A percentile compares a stretch with the other conserved stretches of the same genome.
These are phyloP conservation scores for Dothidotthia symphoricarpi DNA, from an alignment of 2,329 filamentous ascomycete species.

Conservation along the genomic window DNA sequence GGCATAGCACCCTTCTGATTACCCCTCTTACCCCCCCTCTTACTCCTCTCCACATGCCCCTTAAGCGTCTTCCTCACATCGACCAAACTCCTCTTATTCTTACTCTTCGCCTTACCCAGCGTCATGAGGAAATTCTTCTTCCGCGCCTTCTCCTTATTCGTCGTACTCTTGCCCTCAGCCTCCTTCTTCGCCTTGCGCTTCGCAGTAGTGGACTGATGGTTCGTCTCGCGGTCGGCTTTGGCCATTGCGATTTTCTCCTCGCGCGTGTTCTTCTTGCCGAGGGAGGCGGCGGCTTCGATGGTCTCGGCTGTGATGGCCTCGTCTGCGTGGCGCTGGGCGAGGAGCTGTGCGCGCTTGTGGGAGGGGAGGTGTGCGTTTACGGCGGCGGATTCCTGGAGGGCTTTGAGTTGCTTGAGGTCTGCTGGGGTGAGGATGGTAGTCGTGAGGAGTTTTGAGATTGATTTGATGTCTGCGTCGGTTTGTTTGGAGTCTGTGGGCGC, in stretches of 20 bases:
- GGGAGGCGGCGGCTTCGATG: constrained; percentile 79
- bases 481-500: constrained; percentile 38
- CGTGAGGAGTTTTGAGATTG: constrained; percentile 70
- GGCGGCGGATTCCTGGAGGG: constrained; percentile 73
- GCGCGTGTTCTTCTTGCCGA: constrained; percentile 79
- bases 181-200: constrained; percentile 84
- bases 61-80: constrained; percentile 78
- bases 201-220: constrained; percentile 84
- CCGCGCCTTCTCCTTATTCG: constrained; percentile 93
- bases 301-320: constrained; percentile 87
- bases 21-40: constrained; percentile 77
- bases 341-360: constrained; percentile 42
- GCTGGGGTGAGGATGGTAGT: constrained; percentile 93
- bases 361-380: constrained; percentile 62
- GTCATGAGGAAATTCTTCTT: constrained; percentile 99
- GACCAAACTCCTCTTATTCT: constrained; percentile 90
- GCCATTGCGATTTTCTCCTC: constrained; percentile 85
- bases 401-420: constrained; percentile 89
- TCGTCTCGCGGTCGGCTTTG: constrained; percentile 74
- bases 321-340: constrained; percentile 66
- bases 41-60: constrained; percentile 78
- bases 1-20: constrained; percentile 49
- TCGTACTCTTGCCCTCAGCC: constrained; percentile 88
- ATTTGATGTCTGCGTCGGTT: constrained; percentile 41
- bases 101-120: constrained; percentile 88